A percentile compares a stretch with the other conserved stretches of the same genome.
These are phyloP conservation scores for Chenopodium suecicum DNA, from an alignment of 148 eudicot species.

Conservation along the genomic window DNA sequence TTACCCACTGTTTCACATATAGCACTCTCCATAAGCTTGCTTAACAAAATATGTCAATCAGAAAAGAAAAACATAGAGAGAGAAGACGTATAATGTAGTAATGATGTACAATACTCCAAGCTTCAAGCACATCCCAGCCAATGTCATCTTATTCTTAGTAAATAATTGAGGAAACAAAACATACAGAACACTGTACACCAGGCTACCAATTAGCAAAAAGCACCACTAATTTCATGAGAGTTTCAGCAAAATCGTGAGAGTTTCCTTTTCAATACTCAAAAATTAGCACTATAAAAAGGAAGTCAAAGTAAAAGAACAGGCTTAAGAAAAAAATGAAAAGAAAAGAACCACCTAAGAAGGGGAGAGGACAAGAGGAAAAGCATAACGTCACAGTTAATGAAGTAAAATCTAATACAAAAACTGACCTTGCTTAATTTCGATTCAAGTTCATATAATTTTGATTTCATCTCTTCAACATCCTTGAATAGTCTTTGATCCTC, in stretches of 20 bases:
- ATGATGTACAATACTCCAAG: not conserved
- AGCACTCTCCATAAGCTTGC: not conserved
- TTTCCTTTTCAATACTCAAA: not conserved
- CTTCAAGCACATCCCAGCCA: not conserved
- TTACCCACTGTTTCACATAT: not conserved
- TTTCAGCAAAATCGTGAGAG: not conserved
- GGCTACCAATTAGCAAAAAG: not conserved
- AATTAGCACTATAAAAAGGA: not conserved
- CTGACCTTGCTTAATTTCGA: conserved; percentile 71
- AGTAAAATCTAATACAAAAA: conserved; percentile 15
- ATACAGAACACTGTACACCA: not conserved
- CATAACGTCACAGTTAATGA: not conserved
- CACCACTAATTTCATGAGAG: not conserved
- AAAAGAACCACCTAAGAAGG: not conserved
- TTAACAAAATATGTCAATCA: not conserved
- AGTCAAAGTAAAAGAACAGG: not conserved
- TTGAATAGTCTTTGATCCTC: conserved; percentile 53
- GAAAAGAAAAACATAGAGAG: not conserved
- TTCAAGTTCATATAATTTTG: conserved; percentile 55
- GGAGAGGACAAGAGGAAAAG: not conserved
- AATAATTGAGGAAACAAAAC: not conserved
- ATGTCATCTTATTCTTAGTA: not conserved
- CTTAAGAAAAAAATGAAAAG: not conserved
- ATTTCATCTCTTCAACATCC: conserved; percentile 74
- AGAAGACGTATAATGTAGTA: not conserved